Evolutionary conservation across 2,329 filamentous ascomycete genomes (phyloP).

Genomic region (Hypoxylon sp.): DNA sequence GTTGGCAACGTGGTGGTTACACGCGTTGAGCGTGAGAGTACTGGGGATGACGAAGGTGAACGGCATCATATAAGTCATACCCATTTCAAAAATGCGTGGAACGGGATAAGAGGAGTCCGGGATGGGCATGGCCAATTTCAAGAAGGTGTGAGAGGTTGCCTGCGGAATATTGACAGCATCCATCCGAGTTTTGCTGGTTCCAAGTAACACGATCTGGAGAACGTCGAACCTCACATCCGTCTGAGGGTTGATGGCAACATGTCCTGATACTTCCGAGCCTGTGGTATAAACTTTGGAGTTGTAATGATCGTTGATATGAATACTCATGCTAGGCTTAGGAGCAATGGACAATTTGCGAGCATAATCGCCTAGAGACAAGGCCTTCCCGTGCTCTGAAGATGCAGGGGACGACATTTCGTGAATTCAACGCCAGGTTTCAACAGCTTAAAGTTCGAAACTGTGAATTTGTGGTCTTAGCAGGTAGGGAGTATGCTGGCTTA

Average conservation of each 20-base stretch:
- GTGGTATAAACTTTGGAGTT: slow-evolving; percentile 70
- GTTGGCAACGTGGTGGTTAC: slow-evolving; percentile 64
- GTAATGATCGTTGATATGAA: slow-evolving; percentile 69
- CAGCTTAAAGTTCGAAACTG: not conserved
- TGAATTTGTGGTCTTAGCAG: not conserved
- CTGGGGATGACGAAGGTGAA: slow-evolving; percentile 72
- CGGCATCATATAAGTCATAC: slow-evolving; percentile 65
- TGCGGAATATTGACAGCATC: slow-evolving; percentile 67
- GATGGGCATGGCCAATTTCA: slow-evolving; percentile 58
- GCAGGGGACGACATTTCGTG: slow-evolving; percentile 38
- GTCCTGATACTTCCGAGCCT: slow-evolving; percentile 66
- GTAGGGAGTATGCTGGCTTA: not conserved
- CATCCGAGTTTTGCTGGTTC: slow-evolving; percentile 65
- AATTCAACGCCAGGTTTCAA: not conserved
- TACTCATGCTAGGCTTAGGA: slow-evolving; percentile 60
- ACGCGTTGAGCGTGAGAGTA: slow-evolving; percentile 70
- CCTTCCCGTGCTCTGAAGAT: slow-evolving; percentile 37
- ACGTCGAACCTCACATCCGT: slow-evolving; percentile 66
- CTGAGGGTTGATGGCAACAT: slow-evolving; percentile 62
- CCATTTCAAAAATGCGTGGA: slow-evolving; percentile 64
- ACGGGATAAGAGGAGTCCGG: slow-evolving; percentile 63
- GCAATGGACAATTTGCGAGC: slow-evolving; percentile 43
- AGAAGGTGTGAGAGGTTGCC: slow-evolving; percentile 66
- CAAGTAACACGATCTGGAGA: slow-evolving; percentile 69
- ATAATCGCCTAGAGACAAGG: slow-evolving; percentile 35